Evolutionary conservation across 306 rosid genomes (phyloP), one percentile per base, ranked within the genome.

Genomic region (Castanopsis chinensis): DNA sequence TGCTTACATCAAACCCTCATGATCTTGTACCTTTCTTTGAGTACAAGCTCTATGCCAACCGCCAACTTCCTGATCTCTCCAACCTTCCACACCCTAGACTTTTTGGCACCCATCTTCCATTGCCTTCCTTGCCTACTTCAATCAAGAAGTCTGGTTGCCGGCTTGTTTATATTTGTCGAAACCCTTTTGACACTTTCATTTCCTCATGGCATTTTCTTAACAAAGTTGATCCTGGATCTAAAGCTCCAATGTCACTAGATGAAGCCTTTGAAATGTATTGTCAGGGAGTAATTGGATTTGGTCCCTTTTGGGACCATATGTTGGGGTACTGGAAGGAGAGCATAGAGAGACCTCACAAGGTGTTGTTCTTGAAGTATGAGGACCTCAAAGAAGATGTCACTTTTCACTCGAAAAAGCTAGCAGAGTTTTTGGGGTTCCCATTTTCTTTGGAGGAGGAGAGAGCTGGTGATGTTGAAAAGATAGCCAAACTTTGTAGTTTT

Each of bases 41-140:
- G 80, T 72, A 75, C 61, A 65, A 75, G 57, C 54, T 88, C 5
- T 85, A 85, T 72, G 89, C 56, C 21, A 53, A 74, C 18, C 52
- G 35, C 78, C 79, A 68, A 7, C 2, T 59, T 30, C 91, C 90
- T 69, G 80, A 87, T 6, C 80, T 87, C 14, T 72, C 94, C 4
- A 63, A 45, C 27, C 45, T 83, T 23, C 33, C 67, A 23, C 73
- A 83, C 6, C 91, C 90, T 57, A 83, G 91, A 35, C 71, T 88
- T 73, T 88, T 90, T 63, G 92, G 88, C 15, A 87, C 90, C 19
- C 94, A 90, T 67, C 6, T 85, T 61, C 91, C 94, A 0, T 88
- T 77, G 17, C 6, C 71, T 80, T 76, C 85, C 5, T 41, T 88
- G 69, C 80, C 87, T 4, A 71, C 58, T 19, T 86, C 94, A 3